Conservation (phyloP, 2,329 filamentous ascomycete genomes). For the Trichophyton schoenleinii region DNA sequence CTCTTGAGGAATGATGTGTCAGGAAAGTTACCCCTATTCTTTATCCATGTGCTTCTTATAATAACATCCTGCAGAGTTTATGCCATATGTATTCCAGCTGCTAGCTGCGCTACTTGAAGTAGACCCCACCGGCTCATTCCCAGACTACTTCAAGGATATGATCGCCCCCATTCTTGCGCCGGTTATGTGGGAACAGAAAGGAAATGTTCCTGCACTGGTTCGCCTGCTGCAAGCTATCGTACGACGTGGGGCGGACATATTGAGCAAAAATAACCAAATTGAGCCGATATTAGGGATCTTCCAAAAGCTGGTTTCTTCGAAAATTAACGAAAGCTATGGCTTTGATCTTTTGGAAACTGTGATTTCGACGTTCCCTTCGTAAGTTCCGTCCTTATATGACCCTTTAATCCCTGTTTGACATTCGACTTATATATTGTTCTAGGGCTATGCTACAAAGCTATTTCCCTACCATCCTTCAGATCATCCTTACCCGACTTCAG, state of each 20-base stretch:
- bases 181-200: conserved; percentile 78
- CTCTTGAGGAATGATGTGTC: conserved; percentile 73
- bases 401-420: background rate
- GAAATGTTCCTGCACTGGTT: conserved; percentile 84
- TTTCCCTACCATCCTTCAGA: conserved; percentile 64
- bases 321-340: conserved; percentile 70
- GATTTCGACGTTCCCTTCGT: conserved; percentile 59
- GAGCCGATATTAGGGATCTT: conserved; percentile 90
- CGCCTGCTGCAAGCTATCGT: conserved; percentile 76
- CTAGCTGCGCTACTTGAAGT: conserved; percentile 82
- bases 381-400: conserved; percentile 28
- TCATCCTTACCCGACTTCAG: conserved; percentile 63
- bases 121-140: conserved; percentile 65
- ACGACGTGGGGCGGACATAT: conserved; percentile 58
- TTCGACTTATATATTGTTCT: conserved; percentile 6
- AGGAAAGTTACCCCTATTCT: conserved; percentile 36
- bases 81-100: conserved; percentile 92
- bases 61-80: conserved; percentile 55
- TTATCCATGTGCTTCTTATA: conserved; percentile 14
- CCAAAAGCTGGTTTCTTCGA: conserved; percentile 71
- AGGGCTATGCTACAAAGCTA: conserved; percentile 59
- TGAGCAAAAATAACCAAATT: conserved; percentile 67
- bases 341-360: conserved; percentile 85
- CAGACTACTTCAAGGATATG: conserved; percentile 67
- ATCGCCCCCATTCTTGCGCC: conserved; percentile 67